Percentiles rank a stretch among this genome's conserved stretches.
Conservation (phyloP, 257 asterid genomes). For the Gardenia jasminoides region DNA sequence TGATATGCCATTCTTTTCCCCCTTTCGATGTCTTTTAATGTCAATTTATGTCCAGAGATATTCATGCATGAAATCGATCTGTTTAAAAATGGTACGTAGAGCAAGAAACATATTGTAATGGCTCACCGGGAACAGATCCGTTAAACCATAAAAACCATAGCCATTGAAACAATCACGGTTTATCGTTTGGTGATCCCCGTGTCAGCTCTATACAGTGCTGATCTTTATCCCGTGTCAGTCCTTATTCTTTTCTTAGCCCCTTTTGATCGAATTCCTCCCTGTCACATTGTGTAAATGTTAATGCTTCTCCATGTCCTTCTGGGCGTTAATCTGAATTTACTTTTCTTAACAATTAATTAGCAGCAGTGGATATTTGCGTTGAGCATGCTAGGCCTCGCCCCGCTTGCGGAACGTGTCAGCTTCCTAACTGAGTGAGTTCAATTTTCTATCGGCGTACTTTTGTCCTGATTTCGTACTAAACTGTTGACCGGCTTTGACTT, state of each 20-base stretch:
- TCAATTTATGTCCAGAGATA: too few species aligned
- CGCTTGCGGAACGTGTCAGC: constrained; percentile 49
- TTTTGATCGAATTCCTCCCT: too few species aligned
- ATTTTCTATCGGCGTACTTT: background rate
- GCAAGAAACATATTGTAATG: background rate
- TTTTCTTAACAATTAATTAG: background rate
- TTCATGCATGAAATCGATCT: background rate
- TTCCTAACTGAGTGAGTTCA: constrained; percentile 45
- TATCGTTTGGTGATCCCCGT: background rate
- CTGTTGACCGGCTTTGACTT: too few species aligned
- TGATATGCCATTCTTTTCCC: background rate
- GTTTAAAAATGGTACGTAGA: too few species aligned
- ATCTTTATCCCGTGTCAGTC: too few species aligned
- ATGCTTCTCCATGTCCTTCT: background rate
- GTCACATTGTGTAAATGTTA: too few species aligned
- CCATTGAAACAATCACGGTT: too few species aligned
- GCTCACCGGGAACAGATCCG: background rate
- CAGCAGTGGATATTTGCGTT: constrained; percentile 47
- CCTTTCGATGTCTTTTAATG: too few species aligned
- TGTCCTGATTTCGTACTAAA: background rate
- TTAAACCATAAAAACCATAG: background rate
- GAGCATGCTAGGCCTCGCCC: constrained; percentile 45
- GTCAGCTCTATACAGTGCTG: too few species aligned
- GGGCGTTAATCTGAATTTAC: background rate
- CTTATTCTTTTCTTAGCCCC: too few species aligned